Percentiles rank a stretch among this genome's conserved stretches.
Evolutionary conservation across 352 stramenopile genomes (phyloP).

Genomic region (Phytophthora sp.): DNA sequence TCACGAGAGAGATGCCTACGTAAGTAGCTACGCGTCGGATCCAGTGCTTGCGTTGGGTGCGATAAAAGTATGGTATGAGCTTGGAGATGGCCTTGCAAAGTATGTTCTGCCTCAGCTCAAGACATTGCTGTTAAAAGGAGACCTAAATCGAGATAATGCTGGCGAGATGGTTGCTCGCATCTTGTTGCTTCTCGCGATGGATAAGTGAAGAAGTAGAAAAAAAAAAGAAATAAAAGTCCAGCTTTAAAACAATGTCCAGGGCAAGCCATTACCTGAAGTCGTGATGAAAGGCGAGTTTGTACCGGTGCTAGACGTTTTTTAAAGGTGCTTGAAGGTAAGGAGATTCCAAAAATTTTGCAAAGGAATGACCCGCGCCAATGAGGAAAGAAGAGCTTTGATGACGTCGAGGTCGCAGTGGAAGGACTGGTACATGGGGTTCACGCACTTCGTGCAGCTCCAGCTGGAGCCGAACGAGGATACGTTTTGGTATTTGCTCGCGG

Average conservation of each 20-base stretch:
- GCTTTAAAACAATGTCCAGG: no score
- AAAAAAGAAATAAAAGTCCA: no score
- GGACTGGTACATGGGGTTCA: constrained; percentile 32
- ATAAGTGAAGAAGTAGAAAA: background rate
- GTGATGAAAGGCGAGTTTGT: background rate
- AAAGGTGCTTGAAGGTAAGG: no score
- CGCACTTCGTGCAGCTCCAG: constrained; percentile 34
- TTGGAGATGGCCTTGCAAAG: background rate
- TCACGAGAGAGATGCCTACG: background rate
- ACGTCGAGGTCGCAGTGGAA: constrained; percentile 15
- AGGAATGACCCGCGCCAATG: background rate
- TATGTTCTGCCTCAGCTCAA: background rate
- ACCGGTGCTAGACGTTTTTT: background rate
- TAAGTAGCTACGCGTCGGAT: background rate
- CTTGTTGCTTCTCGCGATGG: background rate
- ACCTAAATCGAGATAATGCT: background rate
- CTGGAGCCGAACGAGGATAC: constrained; percentile 12
- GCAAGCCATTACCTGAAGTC: background rate
- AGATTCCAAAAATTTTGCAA: no score
- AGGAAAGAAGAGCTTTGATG: background rate
- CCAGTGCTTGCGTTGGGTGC: background rate
- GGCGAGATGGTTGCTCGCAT: background rate
- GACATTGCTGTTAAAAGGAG: background rate
- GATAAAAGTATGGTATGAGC: background rate
- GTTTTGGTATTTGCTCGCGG: constrained; percentile 38